phyloP scores from a whole-genome alignment of 805 yeast species.

The Wilhelminamyces savonicus region DNA sequence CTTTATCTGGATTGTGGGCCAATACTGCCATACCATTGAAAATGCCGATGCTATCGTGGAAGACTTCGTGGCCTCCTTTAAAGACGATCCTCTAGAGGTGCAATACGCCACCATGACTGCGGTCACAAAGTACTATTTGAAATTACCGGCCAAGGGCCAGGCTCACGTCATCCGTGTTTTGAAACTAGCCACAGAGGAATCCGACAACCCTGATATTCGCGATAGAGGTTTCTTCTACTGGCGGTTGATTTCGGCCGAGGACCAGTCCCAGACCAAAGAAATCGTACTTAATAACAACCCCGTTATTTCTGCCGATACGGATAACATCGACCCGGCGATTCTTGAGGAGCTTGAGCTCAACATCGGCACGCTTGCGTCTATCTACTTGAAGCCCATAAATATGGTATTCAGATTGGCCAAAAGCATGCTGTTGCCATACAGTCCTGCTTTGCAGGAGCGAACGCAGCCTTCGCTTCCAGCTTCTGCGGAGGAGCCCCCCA shows the following conservation, averaged over 20 bases:
- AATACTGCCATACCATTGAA: conserved; percentile 47
- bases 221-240: conserved; percentile 84
- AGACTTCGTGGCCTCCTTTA: conserved; percentile 40
- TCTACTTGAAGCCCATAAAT: conserved; percentile 78
- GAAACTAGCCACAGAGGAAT: conserved; percentile 65
- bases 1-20: conserved; percentile 79
- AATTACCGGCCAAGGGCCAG: conserved; percentile 50
- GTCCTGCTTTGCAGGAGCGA: conserved; percentile 36
- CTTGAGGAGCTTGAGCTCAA: conserved; percentile 78
- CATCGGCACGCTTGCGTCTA: conserved; percentile 76
- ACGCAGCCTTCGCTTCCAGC: too few species aligned
- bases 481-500: too few species aligned
- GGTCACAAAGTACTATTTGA: conserved; percentile 59
- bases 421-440: conserved; percentile 40
- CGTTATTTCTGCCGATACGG: conserved; percentile 57
- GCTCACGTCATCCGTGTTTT: conserved; percentile 51
- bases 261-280: conserved; percentile 30
- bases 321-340: conserved; percentile 60
- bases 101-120: conserved; percentile 73
- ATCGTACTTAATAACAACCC: conserved; percentile 63
- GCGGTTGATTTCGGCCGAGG: conserved; percentile 56
- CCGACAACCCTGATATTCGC: conserved; percentile 77
- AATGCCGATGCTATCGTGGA: conserved; percentile 36
- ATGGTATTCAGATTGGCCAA: conserved; percentile 69
- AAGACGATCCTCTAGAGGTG: conserved; percentile 65